phyloP scores from a whole-genome alignment of 805 yeast species.

The Candida pini region DNA sequence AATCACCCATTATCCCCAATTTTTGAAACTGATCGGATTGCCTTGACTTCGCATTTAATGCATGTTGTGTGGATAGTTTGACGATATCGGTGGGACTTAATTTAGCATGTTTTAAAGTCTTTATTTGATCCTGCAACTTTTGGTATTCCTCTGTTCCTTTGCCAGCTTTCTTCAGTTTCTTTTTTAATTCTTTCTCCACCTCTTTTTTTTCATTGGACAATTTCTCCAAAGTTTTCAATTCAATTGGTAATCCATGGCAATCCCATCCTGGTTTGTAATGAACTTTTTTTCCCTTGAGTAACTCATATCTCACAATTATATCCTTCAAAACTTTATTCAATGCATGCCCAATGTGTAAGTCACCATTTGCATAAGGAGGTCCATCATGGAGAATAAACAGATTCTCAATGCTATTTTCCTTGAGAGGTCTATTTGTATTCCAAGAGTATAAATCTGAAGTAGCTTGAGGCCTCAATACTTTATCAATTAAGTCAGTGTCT shows the following conservation, averaged over 20 bases:
- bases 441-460: slow-evolving; percentile 59
- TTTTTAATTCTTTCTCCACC: slow-evolving; percentile 25
- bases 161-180: slow-evolving; percentile 16
- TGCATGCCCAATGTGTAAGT: slow-evolving; percentile 87
- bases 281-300: slow-evolving; percentile 53
- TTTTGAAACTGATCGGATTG: slow-evolving; percentile 63
- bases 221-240: slow-evolving; percentile 67
- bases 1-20: slow-evolving; percentile 82
- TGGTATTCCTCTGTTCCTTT: slow-evolving; percentile 7
- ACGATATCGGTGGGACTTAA: slow-evolving; percentile 52
- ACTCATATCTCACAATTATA: slow-evolving; percentile 66
- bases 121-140: slow-evolving; percentile 7
- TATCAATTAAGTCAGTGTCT: slow-evolving; percentile 36
- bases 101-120: slow-evolving; percentile 13
- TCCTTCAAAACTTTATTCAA: slow-evolving; percentile 87
- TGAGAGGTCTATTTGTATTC: slow-evolving; percentile 38
- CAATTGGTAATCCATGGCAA: slow-evolving; percentile 97
- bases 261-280: slow-evolving; percentile 95
- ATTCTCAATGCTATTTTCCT: slow-evolving; percentile 27
- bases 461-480: slow-evolving; percentile 42
- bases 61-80: slow-evolving; percentile 61
- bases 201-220: slow-evolving; percentile 26
- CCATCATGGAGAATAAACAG: slow-evolving; percentile 85
- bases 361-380: slow-evolving; percentile 98
- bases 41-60: slow-evolving; percentile 53